Evolutionary conservation across 345 rosid genomes (phyloP).

Genomic region (Salix caprea): DNA sequence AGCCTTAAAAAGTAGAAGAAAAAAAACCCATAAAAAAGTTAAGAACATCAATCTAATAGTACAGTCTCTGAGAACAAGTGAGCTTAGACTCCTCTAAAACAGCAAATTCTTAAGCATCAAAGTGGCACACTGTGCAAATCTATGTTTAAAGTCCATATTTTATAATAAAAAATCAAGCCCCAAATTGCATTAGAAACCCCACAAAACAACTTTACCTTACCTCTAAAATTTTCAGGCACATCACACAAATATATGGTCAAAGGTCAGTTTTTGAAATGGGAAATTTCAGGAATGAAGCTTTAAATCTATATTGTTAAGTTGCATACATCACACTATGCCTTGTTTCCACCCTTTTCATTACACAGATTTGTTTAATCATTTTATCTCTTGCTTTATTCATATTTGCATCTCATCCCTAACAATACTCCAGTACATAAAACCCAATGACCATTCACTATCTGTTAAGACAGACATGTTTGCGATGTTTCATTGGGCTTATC

Average conservation of each 20-base stretch:
- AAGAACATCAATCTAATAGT: no score
- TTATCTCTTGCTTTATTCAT: neutral
- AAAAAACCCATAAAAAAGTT: no score
- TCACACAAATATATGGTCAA: neutral
- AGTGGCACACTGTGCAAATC: neutral
- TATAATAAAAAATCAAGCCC: neutral
- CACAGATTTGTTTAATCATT: neutral
- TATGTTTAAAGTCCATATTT: neutral
- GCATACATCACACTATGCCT: neutral
- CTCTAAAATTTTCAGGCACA: neutral
- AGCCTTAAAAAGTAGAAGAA: neutral
- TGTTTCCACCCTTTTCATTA: neutral
- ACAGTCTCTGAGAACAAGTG: no score
- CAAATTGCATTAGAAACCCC: neutral
- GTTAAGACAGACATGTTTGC: neutral
- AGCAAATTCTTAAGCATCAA: neutral
- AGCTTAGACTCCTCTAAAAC: neutral
- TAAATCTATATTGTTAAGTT: neutral
- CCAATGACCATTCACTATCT: neutral
- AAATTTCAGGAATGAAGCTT: neutral
- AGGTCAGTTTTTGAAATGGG: neutral
- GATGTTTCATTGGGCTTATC: neutral
- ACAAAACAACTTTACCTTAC: neutral
- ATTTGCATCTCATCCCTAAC: neutral
- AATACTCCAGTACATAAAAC: neutral